Conservation (phyloP, 345 rosid species). For the Abelmoschus esculentus region DNA sequence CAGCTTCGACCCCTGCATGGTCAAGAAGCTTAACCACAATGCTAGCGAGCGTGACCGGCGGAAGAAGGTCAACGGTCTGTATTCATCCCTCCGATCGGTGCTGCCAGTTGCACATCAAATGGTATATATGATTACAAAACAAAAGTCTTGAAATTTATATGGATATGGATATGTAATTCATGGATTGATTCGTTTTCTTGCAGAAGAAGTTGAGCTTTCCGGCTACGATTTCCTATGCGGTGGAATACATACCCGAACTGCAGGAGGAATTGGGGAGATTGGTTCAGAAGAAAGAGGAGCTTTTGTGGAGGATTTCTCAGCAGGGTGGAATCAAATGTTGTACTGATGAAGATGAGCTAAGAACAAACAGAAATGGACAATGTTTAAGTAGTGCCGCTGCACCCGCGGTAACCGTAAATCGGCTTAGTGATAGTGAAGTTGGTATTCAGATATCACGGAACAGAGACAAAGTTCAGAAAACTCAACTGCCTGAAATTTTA, state of each 20-base stretch:
- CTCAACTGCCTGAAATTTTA: slow-evolving; percentile 36
- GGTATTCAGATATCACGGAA: slow-evolving; percentile 30
- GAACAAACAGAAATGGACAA: background rate
- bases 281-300: slow-evolving; percentile 36
- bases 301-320: slow-evolving; percentile 21
- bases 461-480: background rate
- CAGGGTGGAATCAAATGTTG: background rate
- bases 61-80: slow-evolving; percentile 6
- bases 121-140: background rate
- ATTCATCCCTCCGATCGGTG: slow-evolving; percentile 10
- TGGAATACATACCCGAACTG: slow-evolving; percentile 51
- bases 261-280: slow-evolving; percentile 30
- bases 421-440: slow-evolving; percentile 39
- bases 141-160: background rate
- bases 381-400: background rate
- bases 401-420: slow-evolving; percentile 26
- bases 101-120: background rate
- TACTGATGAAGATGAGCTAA: background rate
- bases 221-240: slow-evolving; percentile 29
- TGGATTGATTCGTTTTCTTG: background rate
- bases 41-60: slow-evolving; percentile 9
- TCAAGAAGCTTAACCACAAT: slow-evolving; percentile 9
- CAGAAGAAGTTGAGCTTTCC: slow-evolving; percentile 54
- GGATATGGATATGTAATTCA: background rate
- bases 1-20: background rate